These are phyloP conservation scores for Aristolochia contorta DNA, from an alignment of 164 flowering plant genomes.

Conservation along the genomic window DNA sequence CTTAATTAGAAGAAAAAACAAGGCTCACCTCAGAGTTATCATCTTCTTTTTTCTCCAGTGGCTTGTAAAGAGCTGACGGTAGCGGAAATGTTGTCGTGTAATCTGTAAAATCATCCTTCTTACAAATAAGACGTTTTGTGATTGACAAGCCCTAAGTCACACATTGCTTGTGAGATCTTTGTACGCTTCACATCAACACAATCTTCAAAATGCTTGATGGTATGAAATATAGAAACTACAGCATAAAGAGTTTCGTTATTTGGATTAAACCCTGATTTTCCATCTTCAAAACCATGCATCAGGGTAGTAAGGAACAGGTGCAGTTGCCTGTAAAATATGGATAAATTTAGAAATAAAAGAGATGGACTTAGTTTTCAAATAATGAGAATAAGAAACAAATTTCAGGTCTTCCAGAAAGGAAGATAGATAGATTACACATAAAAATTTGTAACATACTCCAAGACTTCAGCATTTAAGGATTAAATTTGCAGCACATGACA, in stretches of 20 bases:
- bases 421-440: neutral
- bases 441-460: neutral
- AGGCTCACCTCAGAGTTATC: constrained; percentile 15
- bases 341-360: neutral
- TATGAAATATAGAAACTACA: constrained; percentile 43
- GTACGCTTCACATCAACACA: constrained; percentile 50
- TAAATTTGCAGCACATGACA: neutral
- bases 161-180: constrained; percentile 72
- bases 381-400: neutral
- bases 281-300: constrained; percentile 61
- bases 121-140: constrained; percentile 44
- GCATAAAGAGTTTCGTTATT: constrained; percentile 32
- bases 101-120: constrained; percentile 34
- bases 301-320: constrained; percentile 56
- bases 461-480: neutral
- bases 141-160: constrained; percentile 80
- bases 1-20: neutral
- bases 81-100: constrained; percentile 28
- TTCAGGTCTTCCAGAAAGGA: neutral
- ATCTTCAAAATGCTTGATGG: constrained; percentile 70
- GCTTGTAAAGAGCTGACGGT: constrained; percentile 53
- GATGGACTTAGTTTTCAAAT: neutral
- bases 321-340: constrained; percentile 43
- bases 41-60: constrained; percentile 36
- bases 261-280: constrained; percentile 32